Evolutionary conservation across 2,329 filamentous ascomycete species (phyloP).

Genomic region (Drechslerella coelobrocha): DNA sequence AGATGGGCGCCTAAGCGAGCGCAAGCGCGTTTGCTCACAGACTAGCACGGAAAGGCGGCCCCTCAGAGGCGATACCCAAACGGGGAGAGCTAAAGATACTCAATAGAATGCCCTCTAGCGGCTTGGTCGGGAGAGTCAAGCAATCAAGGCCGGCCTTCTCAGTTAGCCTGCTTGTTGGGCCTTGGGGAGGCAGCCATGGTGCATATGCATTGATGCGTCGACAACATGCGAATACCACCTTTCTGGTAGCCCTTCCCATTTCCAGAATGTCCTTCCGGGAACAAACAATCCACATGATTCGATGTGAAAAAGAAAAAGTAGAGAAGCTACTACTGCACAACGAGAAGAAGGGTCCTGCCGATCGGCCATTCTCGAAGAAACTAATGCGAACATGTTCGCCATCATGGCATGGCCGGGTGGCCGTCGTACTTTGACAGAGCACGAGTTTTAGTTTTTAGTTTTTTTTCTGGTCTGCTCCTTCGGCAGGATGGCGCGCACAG

Average conservation of each 20-base stretch:
- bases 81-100: neutral
- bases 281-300: constrained; percentile 38
- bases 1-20: neutral
- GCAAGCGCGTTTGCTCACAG: neutral
- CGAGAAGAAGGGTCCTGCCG: constrained; percentile 15
- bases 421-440: constrained; percentile 46
- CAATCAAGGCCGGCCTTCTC: no score
- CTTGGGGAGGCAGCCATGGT: neutral
- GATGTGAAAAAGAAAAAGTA: constrained; percentile 5
- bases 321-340: constrained; percentile 3
- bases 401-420: no score
- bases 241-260: constrained; percentile 19
- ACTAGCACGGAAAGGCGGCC: neutral
- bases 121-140: no score
- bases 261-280: constrained; percentile 49
- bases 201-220: neutral
- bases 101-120: no score
- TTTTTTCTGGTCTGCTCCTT: no score
- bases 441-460: no score
- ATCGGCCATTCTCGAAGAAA: constrained; percentile 44
- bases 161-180: no score
- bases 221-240: constrained; percentile 11
- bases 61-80: neutral
- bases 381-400: constrained; percentile 28
- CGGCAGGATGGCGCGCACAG: neutral